Evolutionary conservation across 2,329 filamentous ascomycete species (phyloP), one percentile per base, ranked within the genome.

Genomic region (Tolypocladium endophyticum): DNA sequence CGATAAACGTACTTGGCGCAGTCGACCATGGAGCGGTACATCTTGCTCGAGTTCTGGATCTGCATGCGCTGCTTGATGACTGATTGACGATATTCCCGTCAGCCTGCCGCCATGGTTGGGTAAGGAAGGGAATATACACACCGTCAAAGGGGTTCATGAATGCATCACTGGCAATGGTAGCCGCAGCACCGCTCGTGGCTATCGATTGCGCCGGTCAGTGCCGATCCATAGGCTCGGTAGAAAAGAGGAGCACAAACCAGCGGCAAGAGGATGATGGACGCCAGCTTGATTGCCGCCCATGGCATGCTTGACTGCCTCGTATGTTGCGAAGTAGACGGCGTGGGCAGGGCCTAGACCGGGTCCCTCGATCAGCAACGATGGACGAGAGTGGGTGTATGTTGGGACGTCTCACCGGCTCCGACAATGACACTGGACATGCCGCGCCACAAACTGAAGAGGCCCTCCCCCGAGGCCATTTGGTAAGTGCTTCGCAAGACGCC

Each of bases 41-140:
- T 86, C 66, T 83, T 85, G 65, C 87, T 86, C n/a, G 93, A 97
- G 69, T 94, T 89, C 72, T 96, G 90, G 61, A 99, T 89, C 75
- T 99, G 94, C 94, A 99, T 99, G 68, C 94, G 90, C 75, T 99
- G 94, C 78, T 99, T 99, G 79, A 99, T 96, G 63, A 99, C 94
- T 97, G 69, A 36, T 45, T 16, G 50, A 33, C 8, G 23, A 33
- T 2, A n/a, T 14, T 14, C 25, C 20, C 11, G 23, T 57, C 6
- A 57, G 47, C 57, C 11, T 11, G 12, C 12, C 2, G 30, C 25
- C 12, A n/a, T 9, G 33, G 11, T 41, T 9, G 18, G 7, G 6
- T 11, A 39, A n/a, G 25, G 36, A 14, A 25, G 7, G 6, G n/a
- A 16, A 30, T 33, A 14, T 28, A 28, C 84, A 69, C 82, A 96